Conservation (phyloP, 75 land plant species). For the Pinus taeda region DNA sequence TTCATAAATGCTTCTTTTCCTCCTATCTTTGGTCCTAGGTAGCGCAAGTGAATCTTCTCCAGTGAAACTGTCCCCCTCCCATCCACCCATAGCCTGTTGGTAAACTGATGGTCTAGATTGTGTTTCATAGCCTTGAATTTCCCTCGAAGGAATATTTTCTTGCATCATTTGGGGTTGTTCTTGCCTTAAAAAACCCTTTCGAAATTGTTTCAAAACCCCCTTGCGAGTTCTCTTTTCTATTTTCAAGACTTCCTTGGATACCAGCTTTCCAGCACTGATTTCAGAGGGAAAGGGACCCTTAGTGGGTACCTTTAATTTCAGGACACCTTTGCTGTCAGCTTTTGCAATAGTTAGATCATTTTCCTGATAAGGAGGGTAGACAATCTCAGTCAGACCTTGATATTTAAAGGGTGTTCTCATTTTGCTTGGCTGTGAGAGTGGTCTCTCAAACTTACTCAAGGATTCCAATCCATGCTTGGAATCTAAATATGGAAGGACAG, state of each 20-base stretch:
- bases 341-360: neutral
- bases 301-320: neutral
- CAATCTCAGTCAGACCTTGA: neutral
- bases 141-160: neutral
- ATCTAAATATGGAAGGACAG: constrained; percentile 9
- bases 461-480: neutral
- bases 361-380: neutral
- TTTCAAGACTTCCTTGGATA: neutral
- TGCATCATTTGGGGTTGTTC: neutral
- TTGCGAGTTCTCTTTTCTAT: constrained; percentile 2
- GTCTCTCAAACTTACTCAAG: neutral
- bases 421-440: neutral
- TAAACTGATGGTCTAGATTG: constrained; percentile 1
- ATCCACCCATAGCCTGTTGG: neutral
- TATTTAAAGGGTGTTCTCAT: neutral
- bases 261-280: neutral
- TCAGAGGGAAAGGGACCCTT: neutral
- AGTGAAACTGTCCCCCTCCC: constrained; percentile 3
- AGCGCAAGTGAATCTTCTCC: constrained; percentile 6
- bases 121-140: neutral
- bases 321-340: constrained; percentile 5
- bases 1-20: neutral
- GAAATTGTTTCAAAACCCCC: constrained; percentile 21
- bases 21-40: constrained; percentile 6
- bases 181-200: neutral